Evolutionary conservation across 1,139 yeast genomes (phyloP), one percentile per base, ranked within the genome.

Genomic region (Hyphopichia pseudoburtonii): DNA sequence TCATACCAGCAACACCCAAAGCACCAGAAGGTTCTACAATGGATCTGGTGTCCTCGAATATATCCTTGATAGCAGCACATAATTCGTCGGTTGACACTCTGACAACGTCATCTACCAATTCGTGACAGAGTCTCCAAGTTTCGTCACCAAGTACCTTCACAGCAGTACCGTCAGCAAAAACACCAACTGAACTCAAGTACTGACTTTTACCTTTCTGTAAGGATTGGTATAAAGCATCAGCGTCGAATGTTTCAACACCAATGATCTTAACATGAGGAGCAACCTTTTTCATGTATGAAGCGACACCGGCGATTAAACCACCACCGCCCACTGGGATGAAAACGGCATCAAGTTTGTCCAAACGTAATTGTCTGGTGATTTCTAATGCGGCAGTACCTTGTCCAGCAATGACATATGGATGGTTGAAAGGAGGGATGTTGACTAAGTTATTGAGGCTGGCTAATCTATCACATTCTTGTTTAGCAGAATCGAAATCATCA

Each of bases 81-180:
- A 92, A 80, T 65, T 92, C 98, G 62, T 92, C 99, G 10, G 98
- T 92, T 54, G 78, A 74, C 5, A 92, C 97, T 33, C 79, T 73
- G 9, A 92, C 83, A 34, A 92, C 83, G 46, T 90, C 97, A 57
- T 94, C 97, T 8, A 92, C 88, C 40, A 81, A 80, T 34, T 85
- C 80, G 47, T 75, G 67, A 49, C 92, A 82, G 17, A 90, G 73
- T 53, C 95, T 74, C 74, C 88, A 92, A 12, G 96, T 85, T 62
- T 94, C 98, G 45, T 82, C 85, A 39, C 99, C 99, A 23, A 89
- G 73, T 10, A 84, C 62, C 54, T 83, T 86, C 31, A 92, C 99
- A 4, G 98, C 97, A n/a, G 99, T 89, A 55, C 98, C 99, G 61
- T 92, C 99, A n/a, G 98, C 98, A 64, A 92, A 92, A n/a, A 86